Percentiles rank a stretch among this genome's conserved stretches.
Conservation (phyloP, 352 stramenopile genomes). For the Stramenopiles sp. region DNA sequence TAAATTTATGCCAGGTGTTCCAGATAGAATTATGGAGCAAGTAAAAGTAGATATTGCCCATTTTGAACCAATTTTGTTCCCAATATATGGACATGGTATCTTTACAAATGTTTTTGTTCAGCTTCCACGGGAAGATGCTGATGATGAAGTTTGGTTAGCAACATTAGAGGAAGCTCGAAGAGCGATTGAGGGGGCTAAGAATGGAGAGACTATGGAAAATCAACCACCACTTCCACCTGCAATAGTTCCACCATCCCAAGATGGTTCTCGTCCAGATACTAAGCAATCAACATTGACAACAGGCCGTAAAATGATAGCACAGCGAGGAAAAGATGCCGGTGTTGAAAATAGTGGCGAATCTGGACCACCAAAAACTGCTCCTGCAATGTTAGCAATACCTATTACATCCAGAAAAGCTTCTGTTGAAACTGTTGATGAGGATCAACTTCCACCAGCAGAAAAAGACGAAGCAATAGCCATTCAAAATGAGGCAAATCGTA, state of each 20-base stretch:
- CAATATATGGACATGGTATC: conserved; percentile 57
- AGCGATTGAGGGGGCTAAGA: conserved; percentile 8
- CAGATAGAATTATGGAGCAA: conserved; percentile 52
- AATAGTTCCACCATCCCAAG: not conserved
- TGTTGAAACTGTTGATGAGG: not conserved
- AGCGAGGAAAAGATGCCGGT: not conserved
- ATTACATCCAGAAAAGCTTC: not conserved
- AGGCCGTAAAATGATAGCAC: not conserved
- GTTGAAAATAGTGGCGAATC: not conserved
- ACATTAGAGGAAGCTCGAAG: not conserved
- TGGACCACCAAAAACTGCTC: not conserved
- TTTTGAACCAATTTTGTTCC: conserved; percentile 72
- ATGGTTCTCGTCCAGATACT: not conserved
- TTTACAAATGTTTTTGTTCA: conserved; percentile 64
- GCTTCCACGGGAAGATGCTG: conserved; percentile 38
- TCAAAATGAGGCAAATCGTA: not conserved
- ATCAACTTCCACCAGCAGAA: not conserved
- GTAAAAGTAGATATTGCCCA: conserved; percentile 76
- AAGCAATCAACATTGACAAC: not conserved
- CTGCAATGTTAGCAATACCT: conserved; percentile 1
- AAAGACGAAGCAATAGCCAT: not conserved
- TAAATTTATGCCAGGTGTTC: conserved; percentile 56
- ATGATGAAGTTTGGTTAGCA: conserved; percentile 20
- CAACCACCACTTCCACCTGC: not conserved
- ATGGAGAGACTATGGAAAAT: not conserved